Evolutionary conservation across 495 filamentous ascomycete species (phyloP).

Genomic region (Daldinia vernicosa): DNA sequence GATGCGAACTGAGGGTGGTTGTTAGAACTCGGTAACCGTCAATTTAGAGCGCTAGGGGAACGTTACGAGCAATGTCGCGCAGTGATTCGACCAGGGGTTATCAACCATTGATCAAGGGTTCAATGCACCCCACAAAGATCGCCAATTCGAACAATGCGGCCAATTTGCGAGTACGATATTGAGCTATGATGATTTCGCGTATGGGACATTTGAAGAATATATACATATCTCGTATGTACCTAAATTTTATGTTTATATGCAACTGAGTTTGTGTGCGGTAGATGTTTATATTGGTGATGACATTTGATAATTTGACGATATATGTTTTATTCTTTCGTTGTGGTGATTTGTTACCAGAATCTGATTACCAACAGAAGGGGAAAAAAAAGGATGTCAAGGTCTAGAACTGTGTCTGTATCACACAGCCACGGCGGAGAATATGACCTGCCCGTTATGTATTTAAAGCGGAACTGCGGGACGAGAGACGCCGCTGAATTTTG

Average conservation of each 20-base stretch:
- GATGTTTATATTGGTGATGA: neutral
- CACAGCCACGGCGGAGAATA: neutral
- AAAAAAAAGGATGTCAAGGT: constrained; percentile 1
- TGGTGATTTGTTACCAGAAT: neutral
- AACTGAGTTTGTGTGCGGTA: neutral
- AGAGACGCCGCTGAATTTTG: constrained; percentile 11
- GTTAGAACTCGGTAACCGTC: neutral
- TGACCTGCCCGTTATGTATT: constrained; percentile 9
- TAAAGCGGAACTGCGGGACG: constrained; percentile 30
- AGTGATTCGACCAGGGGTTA: neutral
- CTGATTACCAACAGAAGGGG: neutral
- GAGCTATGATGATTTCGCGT: neutral
- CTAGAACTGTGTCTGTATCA: constrained; percentile 17
- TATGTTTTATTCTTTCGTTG: neutral
- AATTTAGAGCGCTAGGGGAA: neutral
- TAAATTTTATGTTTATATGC: neutral
- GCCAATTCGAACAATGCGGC: neutral
- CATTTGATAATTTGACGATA: neutral
- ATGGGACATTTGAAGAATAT: neutral
- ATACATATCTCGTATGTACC: neutral
- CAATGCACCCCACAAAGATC: constrained; percentile 41
- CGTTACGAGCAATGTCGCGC: neutral
- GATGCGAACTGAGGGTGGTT: neutral
- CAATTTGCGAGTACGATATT: constrained; percentile 8
- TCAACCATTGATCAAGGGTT: constrained; percentile 9